Evolutionary conservation across 2,329 filamentous ascomycete species (phyloP).

Genomic region (Nemania serpens): DNA sequence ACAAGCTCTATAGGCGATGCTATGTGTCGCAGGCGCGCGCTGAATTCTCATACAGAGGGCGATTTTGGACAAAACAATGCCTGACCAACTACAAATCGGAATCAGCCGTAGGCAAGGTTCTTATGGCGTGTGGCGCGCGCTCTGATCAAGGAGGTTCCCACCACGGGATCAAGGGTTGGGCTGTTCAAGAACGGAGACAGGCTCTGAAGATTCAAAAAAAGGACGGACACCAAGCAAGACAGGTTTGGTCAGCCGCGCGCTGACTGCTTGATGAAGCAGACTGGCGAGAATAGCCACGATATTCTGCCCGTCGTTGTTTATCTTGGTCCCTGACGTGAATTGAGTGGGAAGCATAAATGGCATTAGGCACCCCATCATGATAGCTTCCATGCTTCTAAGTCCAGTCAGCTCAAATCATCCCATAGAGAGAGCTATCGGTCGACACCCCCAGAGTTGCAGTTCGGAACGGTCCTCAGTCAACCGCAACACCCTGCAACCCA

Average conservation of each 20-base stretch:
- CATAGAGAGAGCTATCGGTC: not conserved
- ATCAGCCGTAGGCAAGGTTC: conserved; percentile 11
- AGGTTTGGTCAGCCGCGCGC: conserved; percentile 40
- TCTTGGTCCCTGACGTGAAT: not conserved
- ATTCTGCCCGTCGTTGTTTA: conserved; percentile 4
- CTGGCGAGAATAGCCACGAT: conserved; percentile 12
- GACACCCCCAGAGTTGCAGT: conserved; percentile 21
- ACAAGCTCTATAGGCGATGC: not conserved
- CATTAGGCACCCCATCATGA: conserved; percentile 9
- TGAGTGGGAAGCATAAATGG: conserved; percentile 25
- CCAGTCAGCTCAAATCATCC: conserved; percentile 25
- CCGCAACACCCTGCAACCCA: conserved; percentile 29
- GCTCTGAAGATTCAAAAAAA: conserved; percentile 31
- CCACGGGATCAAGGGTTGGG: conserved; percentile 9
- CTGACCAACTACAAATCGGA: conserved; percentile 21
- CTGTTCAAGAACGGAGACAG: conserved; percentile 21
- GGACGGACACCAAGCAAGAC: conserved; percentile 30
- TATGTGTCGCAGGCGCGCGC: conserved; percentile 18
- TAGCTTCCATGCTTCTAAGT: not conserved
- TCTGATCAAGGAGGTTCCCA: conserved; percentile 23
- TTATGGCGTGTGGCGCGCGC: conserved; percentile 27
- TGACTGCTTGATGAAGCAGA: conserved; percentile 38
- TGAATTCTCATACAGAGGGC: conserved; percentile 14
- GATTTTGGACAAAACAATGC: not conserved
- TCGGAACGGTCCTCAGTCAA: conserved; percentile 34